Evolutionary conservation across 2,329 filamentous ascomycete genomes (phyloP), one percentile per base, ranked within the genome.

Genomic region (Colletotrichum melonis): DNA sequence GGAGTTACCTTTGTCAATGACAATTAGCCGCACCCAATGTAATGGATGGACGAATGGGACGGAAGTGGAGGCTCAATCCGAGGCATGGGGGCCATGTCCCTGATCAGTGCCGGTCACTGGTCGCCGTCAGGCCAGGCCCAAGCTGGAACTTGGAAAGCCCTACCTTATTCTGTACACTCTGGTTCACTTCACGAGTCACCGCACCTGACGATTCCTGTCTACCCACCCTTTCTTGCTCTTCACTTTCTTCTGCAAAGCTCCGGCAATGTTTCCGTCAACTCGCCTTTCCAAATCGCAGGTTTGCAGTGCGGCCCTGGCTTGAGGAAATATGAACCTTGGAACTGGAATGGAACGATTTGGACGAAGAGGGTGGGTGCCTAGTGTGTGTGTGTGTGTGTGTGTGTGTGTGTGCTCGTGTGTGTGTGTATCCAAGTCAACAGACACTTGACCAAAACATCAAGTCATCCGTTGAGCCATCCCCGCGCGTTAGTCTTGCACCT

Each of bases 1-100:
- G 14, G 38, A 42, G 38, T 16, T 16, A 42, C 16, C 16, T 42
- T 19, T 42, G 14, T 42, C 42, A n/a, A 30, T 69, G 38, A 16
- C 54, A 69, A 62, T 59, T 64, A 70, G 55, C 70, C 66, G 55
- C 66, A 69, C 54, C 70, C 66, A 70, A 64, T 64, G 55, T 59
- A 46, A 24, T 65, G 66, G 70, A 59, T 64, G 70, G 70, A 55
- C 8, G 52, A 46, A 73, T 66, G 70, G 70, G 59, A 64, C 42
- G 59, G 54, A 64, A 64, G 70, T 73, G 70, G 70, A 73, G 70
- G 66, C 66, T 73, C 59, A 70, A 69, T 42, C 63, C 35, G 26
- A 65, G 22, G 35, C 35, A 46, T 46, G 49, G 63, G 52, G 63
- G 24, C 63, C 42, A 46, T 65, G 19, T 57, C 54, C 63, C 32